Conservation (phyloP, 345 rosid species). For the Populus nigra region DNA sequence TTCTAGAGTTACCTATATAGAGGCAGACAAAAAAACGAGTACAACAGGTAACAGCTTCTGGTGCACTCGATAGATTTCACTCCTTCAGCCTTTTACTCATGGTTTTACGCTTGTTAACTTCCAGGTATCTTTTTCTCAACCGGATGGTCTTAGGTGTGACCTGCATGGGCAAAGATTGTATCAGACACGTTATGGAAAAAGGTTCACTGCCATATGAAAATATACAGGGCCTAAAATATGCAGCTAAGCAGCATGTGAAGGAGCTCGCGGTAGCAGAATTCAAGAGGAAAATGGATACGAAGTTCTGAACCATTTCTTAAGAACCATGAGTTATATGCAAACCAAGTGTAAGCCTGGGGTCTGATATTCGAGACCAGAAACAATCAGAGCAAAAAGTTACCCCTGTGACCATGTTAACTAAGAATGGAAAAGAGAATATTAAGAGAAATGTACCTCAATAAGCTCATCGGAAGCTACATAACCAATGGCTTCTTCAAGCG, state of each 20-base stretch:
- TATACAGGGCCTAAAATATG: too few relatives aligned
- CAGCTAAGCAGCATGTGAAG: too few relatives aligned
- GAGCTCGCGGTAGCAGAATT: too few relatives aligned
- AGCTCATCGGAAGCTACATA: constrained; percentile 96
- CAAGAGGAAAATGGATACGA: too few relatives aligned
- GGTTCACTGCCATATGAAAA: neutral
- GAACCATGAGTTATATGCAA: too few relatives aligned
- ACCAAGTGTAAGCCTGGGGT: too few relatives aligned
- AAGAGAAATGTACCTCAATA: constrained; percentile 63
- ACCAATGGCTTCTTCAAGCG: constrained; percentile 95
- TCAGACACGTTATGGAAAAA: neutral
- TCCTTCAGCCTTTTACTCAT: constrained; percentile 77
- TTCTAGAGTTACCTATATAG: constrained; percentile 1
- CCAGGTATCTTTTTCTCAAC: constrained; percentile 77
- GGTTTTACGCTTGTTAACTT: constrained; percentile 86
- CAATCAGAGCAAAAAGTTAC: too few relatives aligned
- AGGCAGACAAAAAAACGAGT: constrained; percentile 3
- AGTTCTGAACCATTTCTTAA: too few relatives aligned
- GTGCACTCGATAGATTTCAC: constrained; percentile 26
- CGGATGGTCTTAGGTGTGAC: constrained; percentile 91
- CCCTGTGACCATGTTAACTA: neutral
- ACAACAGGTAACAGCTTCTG: constrained; percentile 10
- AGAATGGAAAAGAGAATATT: neutral
- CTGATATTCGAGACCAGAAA: too few relatives aligned
- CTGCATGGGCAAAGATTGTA: constrained; percentile 33